Conservation (phyloP, 75 land plant species). For the Pinus albicaulis region DNA sequence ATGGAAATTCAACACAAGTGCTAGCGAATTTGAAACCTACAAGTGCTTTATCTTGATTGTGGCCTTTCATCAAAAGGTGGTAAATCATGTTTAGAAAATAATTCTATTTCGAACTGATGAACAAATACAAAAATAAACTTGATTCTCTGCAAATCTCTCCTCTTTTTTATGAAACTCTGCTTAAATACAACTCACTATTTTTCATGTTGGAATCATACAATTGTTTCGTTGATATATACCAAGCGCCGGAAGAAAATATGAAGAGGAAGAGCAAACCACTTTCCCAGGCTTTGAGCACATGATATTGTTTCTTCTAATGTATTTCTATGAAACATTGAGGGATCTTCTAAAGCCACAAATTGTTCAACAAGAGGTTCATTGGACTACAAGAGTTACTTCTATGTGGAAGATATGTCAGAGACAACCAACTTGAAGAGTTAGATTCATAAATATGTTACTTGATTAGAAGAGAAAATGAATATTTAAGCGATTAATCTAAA, state of each 20-base stretch:
- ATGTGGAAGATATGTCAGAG: not conserved
- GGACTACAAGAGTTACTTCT: not conserved
- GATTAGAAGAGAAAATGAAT: too few species aligned
- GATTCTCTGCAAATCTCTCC: not conserved
- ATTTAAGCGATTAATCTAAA: too few species aligned
- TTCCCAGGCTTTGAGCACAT: too few species aligned
- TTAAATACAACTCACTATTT: not conserved
- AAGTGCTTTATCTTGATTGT: not conserved
- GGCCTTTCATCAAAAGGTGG: not conserved
- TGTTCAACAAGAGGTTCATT: too few species aligned
- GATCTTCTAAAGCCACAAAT: too few species aligned
- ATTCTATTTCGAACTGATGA: not conserved
- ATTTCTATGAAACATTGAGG: too few species aligned
- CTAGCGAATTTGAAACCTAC: not conserved
- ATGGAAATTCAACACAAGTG: not conserved
- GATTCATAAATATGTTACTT: too few species aligned
- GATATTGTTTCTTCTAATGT: too few species aligned
- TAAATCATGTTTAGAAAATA: not conserved
- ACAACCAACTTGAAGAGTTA: not conserved
- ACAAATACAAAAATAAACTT: not conserved
- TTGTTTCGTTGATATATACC: not conserved
- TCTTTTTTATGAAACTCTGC: too few species aligned
- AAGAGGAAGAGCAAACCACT: not conserved
- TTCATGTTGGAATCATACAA: not conserved
- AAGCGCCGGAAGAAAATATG: not conserved